Evolutionary conservation across 345 rosid species (phyloP), one percentile per base, ranked within the genome.

Genomic region (Lumnitzera racemosa): DNA sequence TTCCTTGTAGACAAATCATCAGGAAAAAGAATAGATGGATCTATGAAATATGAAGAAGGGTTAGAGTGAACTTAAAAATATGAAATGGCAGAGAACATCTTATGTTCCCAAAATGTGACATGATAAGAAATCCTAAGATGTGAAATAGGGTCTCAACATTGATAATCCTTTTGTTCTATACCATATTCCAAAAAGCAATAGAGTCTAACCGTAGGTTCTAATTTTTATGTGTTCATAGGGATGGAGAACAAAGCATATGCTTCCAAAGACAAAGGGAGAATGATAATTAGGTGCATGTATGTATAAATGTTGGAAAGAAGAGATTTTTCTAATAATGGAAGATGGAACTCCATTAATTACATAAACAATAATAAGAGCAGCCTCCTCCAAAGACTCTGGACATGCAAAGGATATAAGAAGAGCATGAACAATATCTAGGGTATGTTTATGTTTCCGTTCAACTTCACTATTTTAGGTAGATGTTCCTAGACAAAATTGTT

Each of bases 401-500:
- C 12, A 53, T 2, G 53, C 0, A 23, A 24, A 0, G 17, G n/a
- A 54, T 15, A 63, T 46, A 0, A 55, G 10, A 0, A 63, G 10
- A 8, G 12, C 3, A 7, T 16, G 14, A 36, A 36, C 7, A 6
- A 36, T 36, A 36, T 36, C 43, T 4, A 36, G 43, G 5, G 7
- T 36, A 36, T 63, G 59, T 9, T 24, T 20, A 24, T 53, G 59
- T 47, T 63, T 63, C 3, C 24, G 10, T 13, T 53, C 14, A 13
- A 5, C 53, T 16, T 24, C 7, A 2, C 67, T 25, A 54, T 62
- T 62, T 62, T 62, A 58, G 41, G 41, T 29, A 1, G 58, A 62
- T 31, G 58, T 46, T 0, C 57, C 36, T 13, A 13, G 58, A 20
- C 25, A 61, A 49, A 43, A 61, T 0, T 20, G 41, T 6, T 61